Percentiles rank a stretch among this genome's conserved stretches.
phyloP scores from a whole-genome alignment of 495 filamentous ascomycete genomes.

The Bathelium albidoporum region DNA sequence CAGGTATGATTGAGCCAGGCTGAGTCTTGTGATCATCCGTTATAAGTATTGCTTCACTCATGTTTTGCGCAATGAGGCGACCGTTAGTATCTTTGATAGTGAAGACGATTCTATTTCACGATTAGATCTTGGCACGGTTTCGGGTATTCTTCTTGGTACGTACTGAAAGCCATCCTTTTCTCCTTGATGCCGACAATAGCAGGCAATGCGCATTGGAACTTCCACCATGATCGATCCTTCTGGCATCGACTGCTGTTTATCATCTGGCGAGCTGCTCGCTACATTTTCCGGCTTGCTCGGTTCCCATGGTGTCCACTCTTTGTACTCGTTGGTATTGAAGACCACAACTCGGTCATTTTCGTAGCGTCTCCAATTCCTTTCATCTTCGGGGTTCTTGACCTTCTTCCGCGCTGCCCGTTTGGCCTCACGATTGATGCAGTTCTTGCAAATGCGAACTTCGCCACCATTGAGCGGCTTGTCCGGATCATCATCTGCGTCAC shows the following conservation, averaged over 20 bases:
- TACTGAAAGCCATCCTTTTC: constrained; percentile 84
- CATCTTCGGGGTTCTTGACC: constrained; percentile 74
- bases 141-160: constrained; percentile 16
- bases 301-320: constrained; percentile 62
- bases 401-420: constrained; percentile 88
- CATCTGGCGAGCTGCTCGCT: not conserved
- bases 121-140: not conserved
- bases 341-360: constrained; percentile 75
- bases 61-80: constrained; percentile 68
- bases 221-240: constrained; percentile 61
- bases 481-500: constrained; percentile 39
- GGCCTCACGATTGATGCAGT: constrained; percentile 74
- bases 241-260: constrained; percentile 31
- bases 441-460: constrained; percentile 76
- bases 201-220: constrained; percentile 89
- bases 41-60: constrained; percentile 82
- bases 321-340: constrained; percentile 86
- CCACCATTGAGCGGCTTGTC: constrained; percentile 67
- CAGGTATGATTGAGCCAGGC: constrained; percentile 24
- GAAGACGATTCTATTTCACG: constrained; percentile 61
- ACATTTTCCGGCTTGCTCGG: constrained; percentile 23
- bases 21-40: constrained; percentile 95
- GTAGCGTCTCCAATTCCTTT: constrained; percentile 64
- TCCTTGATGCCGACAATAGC: constrained; percentile 87
- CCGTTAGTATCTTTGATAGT: constrained; percentile 73